These are phyloP conservation scores for Blastomyces gilchristii DNA, from an alignment of 2,329 filamentous ascomycete genomes.

Conservation along the genomic window DNA sequence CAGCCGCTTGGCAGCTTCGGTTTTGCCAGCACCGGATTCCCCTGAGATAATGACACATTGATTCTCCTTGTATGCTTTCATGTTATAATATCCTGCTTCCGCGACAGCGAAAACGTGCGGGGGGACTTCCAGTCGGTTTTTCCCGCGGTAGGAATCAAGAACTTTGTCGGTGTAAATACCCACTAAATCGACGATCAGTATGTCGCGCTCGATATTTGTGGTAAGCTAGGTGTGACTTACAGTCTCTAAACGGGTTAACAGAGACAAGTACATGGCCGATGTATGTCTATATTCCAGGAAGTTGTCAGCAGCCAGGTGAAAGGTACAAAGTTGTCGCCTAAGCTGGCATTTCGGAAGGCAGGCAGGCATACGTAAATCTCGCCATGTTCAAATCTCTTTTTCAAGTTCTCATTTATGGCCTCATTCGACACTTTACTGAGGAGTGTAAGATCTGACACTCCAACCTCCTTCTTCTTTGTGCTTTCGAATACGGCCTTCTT, in stretches of 20 bases:
- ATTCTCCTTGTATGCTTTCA: conserved; percentile 98
- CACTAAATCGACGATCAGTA: conserved; percentile 45
- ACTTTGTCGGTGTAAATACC: conserved; percentile 96
- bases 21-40: conserved; percentile 96
- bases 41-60: conserved; percentile 99
- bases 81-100: conserved; percentile 96
- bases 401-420: conserved; percentile 97
- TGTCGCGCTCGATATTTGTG: not conserved
- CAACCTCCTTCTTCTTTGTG: conserved; percentile 98
- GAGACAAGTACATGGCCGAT: conserved; percentile 99
- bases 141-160: conserved; percentile 86
- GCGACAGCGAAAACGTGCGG: conserved; percentile 97
- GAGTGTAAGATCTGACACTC: conserved; percentile 91
- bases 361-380: conserved; percentile 73
- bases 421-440: conserved; percentile 99
- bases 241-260: conserved; percentile 93
- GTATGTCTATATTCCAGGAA: conserved; percentile 55
- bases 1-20: conserved; percentile 92
- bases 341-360: not conserved
- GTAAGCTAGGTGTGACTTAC: conserved; percentile 35
- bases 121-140: conserved; percentile 86
- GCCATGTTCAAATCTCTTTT: conserved; percentile 92
- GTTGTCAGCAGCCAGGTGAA: not conserved
- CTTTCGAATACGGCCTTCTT: conserved; percentile 95
- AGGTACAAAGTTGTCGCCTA: not conserved